Percentiles rank a stretch among this genome's conserved stretches.
Evolutionary conservation across 805 yeast species (phyloP).

Genomic region (Candida patagonica): DNA sequence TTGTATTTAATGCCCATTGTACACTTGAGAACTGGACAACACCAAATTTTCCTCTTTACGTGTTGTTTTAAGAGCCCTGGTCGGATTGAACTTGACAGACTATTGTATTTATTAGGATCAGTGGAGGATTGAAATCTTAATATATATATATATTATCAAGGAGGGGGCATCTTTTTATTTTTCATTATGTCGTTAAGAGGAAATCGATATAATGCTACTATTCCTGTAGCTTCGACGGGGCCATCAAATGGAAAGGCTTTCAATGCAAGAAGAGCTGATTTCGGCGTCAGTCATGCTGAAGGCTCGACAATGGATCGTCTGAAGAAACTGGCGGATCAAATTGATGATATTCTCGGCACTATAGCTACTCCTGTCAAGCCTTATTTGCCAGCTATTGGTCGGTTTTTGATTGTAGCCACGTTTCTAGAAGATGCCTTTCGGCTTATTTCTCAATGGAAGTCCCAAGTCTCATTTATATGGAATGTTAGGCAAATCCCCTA

Average conservation of each 20-base stretch:
- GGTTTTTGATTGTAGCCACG: constrained; percentile 87
- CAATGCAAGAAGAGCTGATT: constrained; percentile 1
- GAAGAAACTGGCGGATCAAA: constrained; percentile 18
- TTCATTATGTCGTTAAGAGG: constrained; percentile 5
- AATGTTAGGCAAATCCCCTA: constrained; percentile 71
- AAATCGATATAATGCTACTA: background rate
- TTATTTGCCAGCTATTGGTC: constrained; percentile 73
- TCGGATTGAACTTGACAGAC: no score
- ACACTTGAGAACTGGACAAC: no score
- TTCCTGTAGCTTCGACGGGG: background rate
- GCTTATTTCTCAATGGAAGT: constrained; percentile 80
- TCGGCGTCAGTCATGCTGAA: constrained; percentile 3
- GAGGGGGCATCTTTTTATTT: background rate
- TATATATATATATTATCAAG: no score
- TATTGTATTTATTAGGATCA: no score
- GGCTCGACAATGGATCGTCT: constrained; percentile 9
- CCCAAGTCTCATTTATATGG: constrained; percentile 78
- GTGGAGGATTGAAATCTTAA: no score
- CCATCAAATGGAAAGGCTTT: background rate
- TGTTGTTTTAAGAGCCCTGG: no score
- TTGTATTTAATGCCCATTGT: no score
- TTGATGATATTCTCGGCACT: constrained; percentile 26
- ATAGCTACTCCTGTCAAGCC: constrained; percentile 29
- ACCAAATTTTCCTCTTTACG: no score
- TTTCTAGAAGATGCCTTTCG: constrained; percentile 84